A percentile compares a stretch with the other conserved stretches of the same genome.
Conservation (phyloP, 345 rosid genomes). For the Lenwebbia sp. region DNA sequence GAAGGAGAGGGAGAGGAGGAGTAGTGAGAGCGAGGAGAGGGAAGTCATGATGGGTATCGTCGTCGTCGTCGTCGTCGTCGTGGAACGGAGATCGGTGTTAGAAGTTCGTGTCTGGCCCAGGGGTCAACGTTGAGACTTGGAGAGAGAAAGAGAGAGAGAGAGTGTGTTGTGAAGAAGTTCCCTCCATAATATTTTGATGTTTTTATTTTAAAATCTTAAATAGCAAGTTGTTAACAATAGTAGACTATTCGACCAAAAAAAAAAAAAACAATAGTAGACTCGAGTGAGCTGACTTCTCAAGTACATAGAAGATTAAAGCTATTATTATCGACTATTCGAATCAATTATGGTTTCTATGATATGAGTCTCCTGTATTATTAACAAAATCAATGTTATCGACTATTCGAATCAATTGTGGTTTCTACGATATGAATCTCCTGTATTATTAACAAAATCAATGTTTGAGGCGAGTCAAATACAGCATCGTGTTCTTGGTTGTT, state of each 20-base stretch:
- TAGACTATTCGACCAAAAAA: not conserved
- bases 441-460: not conserved
- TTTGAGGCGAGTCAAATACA: too few species aligned
- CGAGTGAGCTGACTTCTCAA: not conserved
- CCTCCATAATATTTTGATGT: not conserved
- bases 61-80: not conserved
- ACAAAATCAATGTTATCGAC: not conserved
- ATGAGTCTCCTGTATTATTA: not conserved
- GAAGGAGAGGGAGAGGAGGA: not conserved
- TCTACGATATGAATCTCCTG: not conserved
- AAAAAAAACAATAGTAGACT: not conserved
- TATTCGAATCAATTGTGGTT: not conserved
- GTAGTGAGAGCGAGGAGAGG: not conserved
- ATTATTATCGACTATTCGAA: not conserved
- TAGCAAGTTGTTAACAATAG: not conserved
- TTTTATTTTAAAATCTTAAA: not conserved
- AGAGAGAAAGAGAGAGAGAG: not conserved
- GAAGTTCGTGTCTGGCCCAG: not conserved
- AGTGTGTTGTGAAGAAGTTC: too few species aligned
- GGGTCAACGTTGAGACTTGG: not conserved
- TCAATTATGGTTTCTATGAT: not conserved
- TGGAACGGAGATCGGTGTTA: not conserved
- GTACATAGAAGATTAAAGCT: not conserved
- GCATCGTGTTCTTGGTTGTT: too few species aligned
- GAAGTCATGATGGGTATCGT: not conserved